These are phyloP conservation scores for Kodamaea fungicola DNA, from an alignment of 1,139 yeast genomes.

Conservation along the genomic window DNA sequence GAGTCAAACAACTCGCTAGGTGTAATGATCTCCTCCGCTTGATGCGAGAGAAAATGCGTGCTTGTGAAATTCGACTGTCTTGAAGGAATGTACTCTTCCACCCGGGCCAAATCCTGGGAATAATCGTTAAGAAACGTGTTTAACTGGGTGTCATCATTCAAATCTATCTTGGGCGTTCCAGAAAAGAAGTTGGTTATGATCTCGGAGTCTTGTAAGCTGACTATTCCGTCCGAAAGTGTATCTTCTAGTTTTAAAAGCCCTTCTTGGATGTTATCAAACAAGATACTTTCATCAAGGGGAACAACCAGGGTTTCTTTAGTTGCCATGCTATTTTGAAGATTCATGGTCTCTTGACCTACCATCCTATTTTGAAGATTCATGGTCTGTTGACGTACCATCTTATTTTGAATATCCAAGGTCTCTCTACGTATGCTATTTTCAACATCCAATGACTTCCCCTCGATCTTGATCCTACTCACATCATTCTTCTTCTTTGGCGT, in stretches of 20 bases:
- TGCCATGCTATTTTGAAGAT: too few relatives aligned
- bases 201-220: conserved; percentile 28
- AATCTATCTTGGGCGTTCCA: background rate
- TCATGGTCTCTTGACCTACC: background rate
- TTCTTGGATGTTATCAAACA: too few relatives aligned
- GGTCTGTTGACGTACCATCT: background rate
- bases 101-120: conserved; percentile 16
- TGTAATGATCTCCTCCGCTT: conserved; percentile 4
- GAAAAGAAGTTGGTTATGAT: conserved; percentile 25
- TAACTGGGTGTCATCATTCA: background rate
- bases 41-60: conserved; percentile 4
- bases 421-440: background rate
- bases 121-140: conserved; percentile 9
- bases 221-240: conserved; percentile 25
- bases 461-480: background rate
- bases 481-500: background rate
- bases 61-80: conserved; percentile 10
- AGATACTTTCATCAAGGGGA: too few relatives aligned
- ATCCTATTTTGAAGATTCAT: background rate
- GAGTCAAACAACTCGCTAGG: conserved; percentile 12
- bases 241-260: too few relatives aligned
- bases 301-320: too few relatives aligned
- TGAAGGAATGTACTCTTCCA: conserved; percentile 12
- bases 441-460: background rate
- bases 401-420: background rate